These are phyloP conservation scores for Suhomyces terraborum DNA, from an alignment of 1,139 yeast genomes.

Conservation along the genomic window DNA sequence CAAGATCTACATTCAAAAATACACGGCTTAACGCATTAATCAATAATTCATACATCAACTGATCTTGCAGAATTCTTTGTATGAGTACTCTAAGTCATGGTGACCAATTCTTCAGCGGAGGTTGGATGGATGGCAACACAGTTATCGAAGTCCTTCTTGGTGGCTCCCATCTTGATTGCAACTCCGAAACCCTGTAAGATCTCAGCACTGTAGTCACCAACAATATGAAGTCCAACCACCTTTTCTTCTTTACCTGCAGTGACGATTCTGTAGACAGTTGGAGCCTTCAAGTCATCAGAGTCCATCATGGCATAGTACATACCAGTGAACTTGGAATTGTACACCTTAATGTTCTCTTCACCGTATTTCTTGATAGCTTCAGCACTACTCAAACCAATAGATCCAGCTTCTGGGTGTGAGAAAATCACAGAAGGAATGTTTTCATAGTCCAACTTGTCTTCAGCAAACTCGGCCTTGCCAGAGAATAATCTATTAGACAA, in stretches of 20 bases:
- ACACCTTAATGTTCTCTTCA: conserved; percentile 74
- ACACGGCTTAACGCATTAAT: background rate
- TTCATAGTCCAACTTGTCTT: conserved; percentile 75
- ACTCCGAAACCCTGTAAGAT: conserved; percentile 98
- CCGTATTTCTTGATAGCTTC: conserved; percentile 82
- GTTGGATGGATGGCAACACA: conserved; percentile 99
- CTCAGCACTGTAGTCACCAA: conserved; percentile 89
- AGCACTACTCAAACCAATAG: conserved; percentile 81
- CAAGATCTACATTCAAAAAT: background rate
- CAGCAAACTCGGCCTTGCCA: conserved; percentile 68
- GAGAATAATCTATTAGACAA: conserved; percentile 83
- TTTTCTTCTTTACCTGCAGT: conserved; percentile 82
- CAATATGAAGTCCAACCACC: conserved; percentile 91
- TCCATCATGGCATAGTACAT: conserved; percentile 91
- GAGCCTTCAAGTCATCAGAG: conserved; percentile 69
- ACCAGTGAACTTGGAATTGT: conserved; percentile 79
- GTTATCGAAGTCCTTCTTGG: conserved; percentile 89
- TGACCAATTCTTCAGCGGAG: conserved; percentile 94
- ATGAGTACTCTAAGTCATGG: conserved; percentile 70
- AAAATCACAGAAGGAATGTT: conserved; percentile 91
- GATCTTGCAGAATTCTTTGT: too few relatives aligned
- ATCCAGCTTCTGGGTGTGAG: conserved; percentile 97
- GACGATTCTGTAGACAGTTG: conserved; percentile 83
- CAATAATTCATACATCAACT: background rate
- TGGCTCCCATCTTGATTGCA: conserved; percentile 97